These are phyloP conservation scores for Boletales sp. DNA, from an alignment of 768 basidiomycete species.

Conservation along the genomic window DNA sequence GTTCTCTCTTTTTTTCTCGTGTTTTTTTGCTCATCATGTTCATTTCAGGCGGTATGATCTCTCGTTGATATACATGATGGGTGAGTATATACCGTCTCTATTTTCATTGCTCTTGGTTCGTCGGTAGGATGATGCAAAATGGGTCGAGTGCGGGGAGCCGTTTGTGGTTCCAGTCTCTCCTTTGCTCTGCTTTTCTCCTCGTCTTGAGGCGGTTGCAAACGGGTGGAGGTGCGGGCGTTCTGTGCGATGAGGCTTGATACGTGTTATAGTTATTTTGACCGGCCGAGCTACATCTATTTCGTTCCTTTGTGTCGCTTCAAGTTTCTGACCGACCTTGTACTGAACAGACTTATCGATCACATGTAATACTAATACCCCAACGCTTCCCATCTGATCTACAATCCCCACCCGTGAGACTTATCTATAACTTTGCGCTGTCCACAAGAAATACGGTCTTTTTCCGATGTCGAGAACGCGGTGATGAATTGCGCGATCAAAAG, in stretches of 20 bases:
- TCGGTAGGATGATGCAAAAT: constrained; percentile 28
- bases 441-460: too few relatives aligned
- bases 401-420: too few relatives aligned
- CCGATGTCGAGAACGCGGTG: too few relatives aligned
- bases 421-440: too few relatives aligned
- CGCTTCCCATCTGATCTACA: too few relatives aligned
- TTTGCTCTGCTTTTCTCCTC: constrained; percentile 16
- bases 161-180: constrained; percentile 21
- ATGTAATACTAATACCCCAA: too few relatives aligned
- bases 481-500: too few relatives aligned
- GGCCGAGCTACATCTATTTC: neutral
- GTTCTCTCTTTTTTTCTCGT: neutral
- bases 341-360: too few relatives aligned
- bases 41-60: neutral
- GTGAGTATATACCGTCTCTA: constrained; percentile 3
- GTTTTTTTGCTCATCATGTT: constrained; percentile 6
- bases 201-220: constrained; percentile 29
- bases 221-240: constrained; percentile 22
- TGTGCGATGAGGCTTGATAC: constrained; percentile 13
- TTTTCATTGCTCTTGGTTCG: neutral
- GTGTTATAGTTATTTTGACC: constrained; percentile 35
- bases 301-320: too few relatives aligned
- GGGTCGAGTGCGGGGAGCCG: constrained; percentile 23
- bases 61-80: neutral
- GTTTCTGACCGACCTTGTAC: too few relatives aligned